Evolutionary conservation across 2,329 filamentous ascomycete species (phyloP), one percentile per base, ranked within the genome.

Genomic region (Venturia pyrina): DNA sequence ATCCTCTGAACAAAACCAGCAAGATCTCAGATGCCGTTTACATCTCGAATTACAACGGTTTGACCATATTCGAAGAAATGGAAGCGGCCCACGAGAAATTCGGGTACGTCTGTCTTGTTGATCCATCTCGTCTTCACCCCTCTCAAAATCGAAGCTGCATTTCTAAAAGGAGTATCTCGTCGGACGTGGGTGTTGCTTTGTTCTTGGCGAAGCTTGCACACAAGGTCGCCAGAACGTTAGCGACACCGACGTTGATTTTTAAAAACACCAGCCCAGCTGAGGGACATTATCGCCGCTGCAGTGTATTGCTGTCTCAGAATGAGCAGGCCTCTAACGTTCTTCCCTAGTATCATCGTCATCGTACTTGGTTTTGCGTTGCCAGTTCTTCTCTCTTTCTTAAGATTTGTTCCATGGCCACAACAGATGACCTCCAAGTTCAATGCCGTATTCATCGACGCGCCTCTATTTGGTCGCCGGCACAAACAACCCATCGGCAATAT

Each of bases 401-500:
- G 63, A 46, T 69, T 70, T 48, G 59, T 75, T 6, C 75, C 75
- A 1, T 73, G 68, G 61, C 69, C 73, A 64, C 68, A 68, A 3
- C 24, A 28, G 15, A 3, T 73, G 5, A 34, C 72, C 19, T 69
- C 70, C 24, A 72, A 69, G 65, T 40, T 75, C 40, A 74, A 72
- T 48, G 73, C 75, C 11, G 75, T 73, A 66, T 62, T 76, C n/a
- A 66, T 74, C 57, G 76, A 73, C 48, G 75, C 76, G 0, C 70
- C 68, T 41, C 64, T 70, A 28, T 69, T 77, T 61, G 72, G 74
- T 11, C 72, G 69, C 1, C 74, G 75, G 63, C 70, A 75, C 24
- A 67, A 72, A 46, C 73, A 71, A 8, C 74, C 73, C 7, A 69
- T 78, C 7, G 75, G 74, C 0, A 70, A 72, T 2, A 70, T 75